Percentiles rank a stretch among this genome's conserved stretches.
These are phyloP conservation scores for Fusarium udum DNA, from an alignment of 2,329 filamentous ascomycete species.

Conservation along the genomic window DNA sequence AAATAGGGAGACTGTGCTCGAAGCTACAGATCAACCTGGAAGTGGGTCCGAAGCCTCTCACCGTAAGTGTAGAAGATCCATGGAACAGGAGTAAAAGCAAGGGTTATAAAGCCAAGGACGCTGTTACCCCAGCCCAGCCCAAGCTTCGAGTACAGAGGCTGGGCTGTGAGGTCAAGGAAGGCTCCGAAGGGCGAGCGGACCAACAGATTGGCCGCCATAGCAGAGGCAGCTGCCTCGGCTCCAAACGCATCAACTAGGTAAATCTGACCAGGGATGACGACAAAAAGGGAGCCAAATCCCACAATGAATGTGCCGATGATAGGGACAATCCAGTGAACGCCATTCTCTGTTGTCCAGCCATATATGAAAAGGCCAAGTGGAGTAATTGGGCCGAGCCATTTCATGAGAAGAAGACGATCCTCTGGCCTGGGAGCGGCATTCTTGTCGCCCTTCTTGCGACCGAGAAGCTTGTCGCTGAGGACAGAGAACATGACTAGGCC, in stretches of 20 bases:
- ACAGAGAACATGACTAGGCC: conserved; percentile 35
- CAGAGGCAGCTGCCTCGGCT: conserved; percentile 36
- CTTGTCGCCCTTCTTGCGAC: not conserved
- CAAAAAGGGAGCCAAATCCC: conserved; percentile 53
- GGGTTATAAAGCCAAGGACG: conserved; percentile 20
- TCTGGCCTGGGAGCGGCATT: conserved; percentile 49
- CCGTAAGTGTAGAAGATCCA: conserved; percentile 29
- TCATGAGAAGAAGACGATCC: conserved; percentile 63
- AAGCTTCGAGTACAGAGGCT: conserved; percentile 11
- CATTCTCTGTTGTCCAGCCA: conserved; percentile 64
- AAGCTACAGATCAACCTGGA: conserved; percentile 13
- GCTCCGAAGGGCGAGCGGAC: conserved; percentile 48
- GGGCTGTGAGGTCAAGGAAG: conserved; percentile 20
- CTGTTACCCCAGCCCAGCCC: conserved; percentile 34
- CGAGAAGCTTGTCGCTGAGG: conserved; percentile 29
- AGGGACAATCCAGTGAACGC: conserved; percentile 66
- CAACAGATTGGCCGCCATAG: conserved; percentile 36
- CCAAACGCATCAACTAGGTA: conserved; percentile 43
- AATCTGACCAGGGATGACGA: conserved; percentile 44
- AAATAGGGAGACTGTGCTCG: fast-evolving
- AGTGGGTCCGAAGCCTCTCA: conserved; percentile 18
- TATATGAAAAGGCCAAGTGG: conserved; percentile 66
- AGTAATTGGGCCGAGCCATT: conserved; percentile 62
- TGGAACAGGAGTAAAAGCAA: conserved; percentile 30
- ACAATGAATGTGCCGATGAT: conserved; percentile 65